phyloP scores from a whole-genome alignment of 768 basidiomycete genomes.

The Collybiopsis luxurians region DNA sequence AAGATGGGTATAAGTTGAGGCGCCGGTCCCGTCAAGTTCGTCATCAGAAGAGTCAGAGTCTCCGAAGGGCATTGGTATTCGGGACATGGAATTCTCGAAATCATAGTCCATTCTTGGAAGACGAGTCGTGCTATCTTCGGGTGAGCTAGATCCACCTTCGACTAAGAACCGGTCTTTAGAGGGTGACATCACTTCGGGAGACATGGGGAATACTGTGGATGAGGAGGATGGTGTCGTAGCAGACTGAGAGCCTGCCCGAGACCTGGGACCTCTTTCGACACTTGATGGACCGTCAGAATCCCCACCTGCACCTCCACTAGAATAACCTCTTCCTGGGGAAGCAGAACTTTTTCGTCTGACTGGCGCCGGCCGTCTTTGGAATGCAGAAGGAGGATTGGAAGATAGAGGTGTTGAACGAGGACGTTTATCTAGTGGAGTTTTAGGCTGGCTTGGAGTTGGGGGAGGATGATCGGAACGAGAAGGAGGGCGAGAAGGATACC shows the following conservation, averaged over 20 bases:
- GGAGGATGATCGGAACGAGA: neutral
- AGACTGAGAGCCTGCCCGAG: slow-evolving; percentile 74
- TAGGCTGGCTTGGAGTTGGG: neutral
- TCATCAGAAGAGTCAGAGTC: slow-evolving; percentile 51
- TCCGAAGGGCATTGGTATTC: slow-evolving; percentile 60
- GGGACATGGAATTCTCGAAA: slow-evolving; percentile 47
- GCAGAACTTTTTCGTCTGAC: slow-evolving; percentile 72
- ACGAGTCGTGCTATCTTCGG: slow-evolving; percentile 35
- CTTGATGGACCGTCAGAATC: slow-evolving; percentile 65
- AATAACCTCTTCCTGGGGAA: slow-evolving; percentile 1
- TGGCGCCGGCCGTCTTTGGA: slow-evolving; percentile 71
- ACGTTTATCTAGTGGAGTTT: slow-evolving; percentile 24
- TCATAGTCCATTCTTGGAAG: slow-evolving; percentile 27
- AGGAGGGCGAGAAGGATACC: slow-evolving; percentile 51
- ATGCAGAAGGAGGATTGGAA: slow-evolving; percentile 67
- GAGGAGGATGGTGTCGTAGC: slow-evolving; percentile 42
- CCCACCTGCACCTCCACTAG: slow-evolving; percentile 50
- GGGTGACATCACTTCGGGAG: slow-evolving; percentile 26
- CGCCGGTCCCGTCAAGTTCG: slow-evolving; percentile 29
- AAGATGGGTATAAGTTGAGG: slow-evolving; percentile 15
- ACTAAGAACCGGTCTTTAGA: slow-evolving; percentile 39
- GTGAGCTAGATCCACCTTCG: slow-evolving; percentile 43
- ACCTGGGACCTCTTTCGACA: slow-evolving; percentile 1
- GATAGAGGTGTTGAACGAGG: slow-evolving; percentile 69
- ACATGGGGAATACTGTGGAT: slow-evolving; percentile 17